A percentile compares a stretch with the other conserved stretches of the same genome.
Conservation (phyloP, 352 stramenopile genomes). For the Phytophthora sansomeana region DNA sequence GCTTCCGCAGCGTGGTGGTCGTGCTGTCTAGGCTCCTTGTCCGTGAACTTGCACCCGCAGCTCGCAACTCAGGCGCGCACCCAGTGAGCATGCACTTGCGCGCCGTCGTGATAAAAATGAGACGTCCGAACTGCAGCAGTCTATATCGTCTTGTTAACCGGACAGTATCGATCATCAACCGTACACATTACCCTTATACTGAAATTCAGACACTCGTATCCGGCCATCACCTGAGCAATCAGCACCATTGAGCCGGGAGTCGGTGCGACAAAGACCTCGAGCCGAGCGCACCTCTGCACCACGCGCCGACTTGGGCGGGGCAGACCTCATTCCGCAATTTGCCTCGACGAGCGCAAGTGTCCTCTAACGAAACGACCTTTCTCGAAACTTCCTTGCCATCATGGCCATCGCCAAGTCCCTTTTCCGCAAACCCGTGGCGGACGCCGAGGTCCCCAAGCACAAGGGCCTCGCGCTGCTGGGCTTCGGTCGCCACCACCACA, state of each 20-base stretch:
- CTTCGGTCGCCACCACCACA: conserved; percentile 28
- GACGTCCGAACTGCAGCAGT: neutral
- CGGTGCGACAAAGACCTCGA: conserved; percentile 28
- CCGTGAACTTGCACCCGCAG: neutral
- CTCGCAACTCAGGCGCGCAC: conserved; percentile 1
- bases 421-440: conserved; percentile 27
- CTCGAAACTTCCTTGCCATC: neutral
- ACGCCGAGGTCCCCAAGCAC: conserved; percentile 32
- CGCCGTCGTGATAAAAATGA: conserved; percentile 19
- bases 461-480: conserved; percentile 29
- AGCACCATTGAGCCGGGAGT: conserved; percentile 27
- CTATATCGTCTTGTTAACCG: neutral
- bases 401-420: conserved; percentile 38
- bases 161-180: too few species aligned
- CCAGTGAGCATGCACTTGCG: conserved; percentile 24
- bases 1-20: neutral
- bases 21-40: neutral
- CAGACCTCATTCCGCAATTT: conserved; percentile 37
- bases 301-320: conserved; percentile 18
- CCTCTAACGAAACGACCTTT: neutral
- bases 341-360: conserved; percentile 26
- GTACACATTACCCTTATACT: too few species aligned
- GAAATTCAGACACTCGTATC: neutral
- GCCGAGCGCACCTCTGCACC: conserved; percentile 35
- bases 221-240: conserved; percentile 19